Evolutionary conservation across 2,329 filamentous ascomycete genomes (phyloP).

Genomic region (Sporothrix variecibatus): DNA sequence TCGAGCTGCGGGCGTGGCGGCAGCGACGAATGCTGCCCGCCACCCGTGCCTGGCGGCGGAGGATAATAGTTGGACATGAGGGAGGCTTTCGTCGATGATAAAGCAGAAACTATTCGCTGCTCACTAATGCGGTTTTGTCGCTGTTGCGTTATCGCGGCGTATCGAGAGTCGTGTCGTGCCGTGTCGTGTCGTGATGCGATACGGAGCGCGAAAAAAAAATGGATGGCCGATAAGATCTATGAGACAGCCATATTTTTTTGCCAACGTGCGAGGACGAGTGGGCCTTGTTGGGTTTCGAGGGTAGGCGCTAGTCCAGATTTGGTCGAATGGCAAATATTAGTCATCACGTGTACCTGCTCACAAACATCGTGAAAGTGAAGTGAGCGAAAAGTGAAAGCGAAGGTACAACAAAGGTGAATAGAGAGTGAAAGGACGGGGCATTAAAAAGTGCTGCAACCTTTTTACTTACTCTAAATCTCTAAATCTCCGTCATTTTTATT

Average conservation of each 20-base stretch:
- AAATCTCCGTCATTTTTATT: too few species aligned
- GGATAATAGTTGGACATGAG: constrained; percentile 24
- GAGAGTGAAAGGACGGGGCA: not conserved
- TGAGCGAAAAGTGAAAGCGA: not conserved
- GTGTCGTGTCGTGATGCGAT: not conserved
- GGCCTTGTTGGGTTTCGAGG: not conserved
- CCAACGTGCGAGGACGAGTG: not conserved
- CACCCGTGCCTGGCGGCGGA: constrained; percentile 27
- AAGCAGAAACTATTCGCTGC: not conserved
- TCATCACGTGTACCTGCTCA: not conserved
- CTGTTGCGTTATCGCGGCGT: constrained; percentile 1
- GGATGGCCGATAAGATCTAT: constrained; percentile 17
- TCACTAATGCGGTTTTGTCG: not conserved
- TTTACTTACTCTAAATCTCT: not conserved
- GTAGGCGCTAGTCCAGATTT: not conserved
- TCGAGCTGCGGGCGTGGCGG: constrained; percentile 27
- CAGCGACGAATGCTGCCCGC: constrained; percentile 8
- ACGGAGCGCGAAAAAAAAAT: constrained; percentile 1
- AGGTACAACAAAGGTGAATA: not conserved
- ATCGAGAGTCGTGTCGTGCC: not conserved
- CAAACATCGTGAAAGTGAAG: not conserved
- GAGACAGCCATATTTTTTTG: not conserved
- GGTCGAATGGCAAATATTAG: not conserved
- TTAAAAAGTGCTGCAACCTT: not conserved
- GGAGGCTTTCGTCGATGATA: not conserved